These are phyloP conservation scores for Entomortierella parvispora DNA, from an alignment of 192 early-diverging fungal species.

Conservation along the genomic window DNA sequence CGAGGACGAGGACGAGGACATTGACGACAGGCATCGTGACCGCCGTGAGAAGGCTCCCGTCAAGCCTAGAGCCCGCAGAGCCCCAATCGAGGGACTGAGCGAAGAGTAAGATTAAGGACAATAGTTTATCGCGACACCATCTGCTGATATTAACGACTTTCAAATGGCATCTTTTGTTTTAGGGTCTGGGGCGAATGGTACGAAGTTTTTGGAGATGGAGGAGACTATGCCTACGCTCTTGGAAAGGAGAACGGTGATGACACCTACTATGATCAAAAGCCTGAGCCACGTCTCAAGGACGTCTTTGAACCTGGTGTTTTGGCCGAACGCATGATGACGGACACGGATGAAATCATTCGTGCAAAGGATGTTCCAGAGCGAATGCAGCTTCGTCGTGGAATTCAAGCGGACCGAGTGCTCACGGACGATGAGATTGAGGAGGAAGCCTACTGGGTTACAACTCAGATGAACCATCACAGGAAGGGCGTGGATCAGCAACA, in stretches of 20 bases:
- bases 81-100: constrained; percentile 66
- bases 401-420: constrained; percentile 47
- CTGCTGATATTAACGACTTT: constrained; percentile 20
- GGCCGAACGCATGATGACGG: constrained; percentile 89
- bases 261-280: constrained; percentile 52
- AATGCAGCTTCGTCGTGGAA: constrained; percentile 77
- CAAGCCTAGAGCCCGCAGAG: constrained; percentile 56
- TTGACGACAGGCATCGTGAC: constrained; percentile 30
- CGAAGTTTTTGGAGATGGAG: constrained; percentile 93
- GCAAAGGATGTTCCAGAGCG: constrained; percentile 92
- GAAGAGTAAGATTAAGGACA: constrained; percentile 59
- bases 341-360: constrained; percentile 90
- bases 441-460: constrained; percentile 70
- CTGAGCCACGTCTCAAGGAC: constrained; percentile 69
- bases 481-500: constrained; percentile 29
- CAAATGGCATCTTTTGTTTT: neutral
- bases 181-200: constrained; percentile 81
- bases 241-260: constrained; percentile 49
- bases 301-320: constrained; percentile 88
- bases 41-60: constrained; percentile 43
- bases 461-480: constrained; percentile 30
- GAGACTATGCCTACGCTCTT: constrained; percentile 84
- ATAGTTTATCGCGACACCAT: constrained; percentile 51
- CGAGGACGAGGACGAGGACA: constrained; percentile 54
- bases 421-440: constrained; percentile 71